Evolutionary conservation across 108 stramenopile genomes (phyloP).

Genomic region (Phaeodactylum tricornutum): DNA sequence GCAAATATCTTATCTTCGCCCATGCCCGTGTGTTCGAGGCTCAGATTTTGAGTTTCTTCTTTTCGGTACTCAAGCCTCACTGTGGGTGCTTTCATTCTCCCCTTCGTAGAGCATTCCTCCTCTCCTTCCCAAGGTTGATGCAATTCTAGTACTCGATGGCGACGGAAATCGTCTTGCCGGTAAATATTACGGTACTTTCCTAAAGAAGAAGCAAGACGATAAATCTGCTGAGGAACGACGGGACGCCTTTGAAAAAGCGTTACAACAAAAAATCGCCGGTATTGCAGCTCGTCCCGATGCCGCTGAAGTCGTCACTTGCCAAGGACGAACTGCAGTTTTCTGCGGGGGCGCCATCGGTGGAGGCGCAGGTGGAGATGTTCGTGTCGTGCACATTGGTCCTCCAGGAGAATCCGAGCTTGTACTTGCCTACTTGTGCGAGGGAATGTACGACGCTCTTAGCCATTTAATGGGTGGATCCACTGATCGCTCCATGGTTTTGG

Average conservation of each 20-base stretch:
- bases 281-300: slow-evolving; percentile 71
- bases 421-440: slow-evolving; percentile 72
- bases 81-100: not conserved
- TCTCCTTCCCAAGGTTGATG: slow-evolving; percentile 76
- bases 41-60: no score
- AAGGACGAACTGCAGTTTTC: slow-evolving; percentile 70
- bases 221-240: slow-evolving; percentile 49
- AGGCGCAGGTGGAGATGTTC: slow-evolving; percentile 37
- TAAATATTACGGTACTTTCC: slow-evolving; percentile 78
- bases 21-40: no score
- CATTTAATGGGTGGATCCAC: slow-evolving; percentile 77
- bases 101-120: slow-evolving; percentile 34
- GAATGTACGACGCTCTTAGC: slow-evolving; percentile 74
- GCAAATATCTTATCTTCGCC: no score
- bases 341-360: slow-evolving; percentile 42
- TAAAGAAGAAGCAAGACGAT: slow-evolving; percentile 26
- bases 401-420: slow-evolving; percentile 64
- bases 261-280: slow-evolving; percentile 69
- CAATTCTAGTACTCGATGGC: slow-evolving; percentile 75
- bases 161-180: slow-evolving; percentile 81
- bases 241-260: slow-evolving; percentile 49
- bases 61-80: no score
- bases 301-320: slow-evolving; percentile 69
- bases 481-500: slow-evolving; percentile 78
- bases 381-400: slow-evolving; percentile 75